Base-by-base conservation (phyloP, 2,329 filamentous ascomycete genomes). In the Penicillium crustosum region DNA sequence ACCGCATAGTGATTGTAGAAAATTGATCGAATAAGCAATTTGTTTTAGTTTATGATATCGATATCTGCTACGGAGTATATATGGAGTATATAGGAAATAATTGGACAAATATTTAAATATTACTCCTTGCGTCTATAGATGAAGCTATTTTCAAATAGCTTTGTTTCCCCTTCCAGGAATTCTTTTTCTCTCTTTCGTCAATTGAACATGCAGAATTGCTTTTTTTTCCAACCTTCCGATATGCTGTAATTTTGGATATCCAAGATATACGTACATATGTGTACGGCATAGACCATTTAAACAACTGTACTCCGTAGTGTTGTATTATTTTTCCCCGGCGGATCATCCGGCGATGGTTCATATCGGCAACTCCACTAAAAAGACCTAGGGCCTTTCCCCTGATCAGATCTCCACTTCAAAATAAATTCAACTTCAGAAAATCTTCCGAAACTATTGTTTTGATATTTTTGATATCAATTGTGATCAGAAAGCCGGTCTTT, bases 1-100 rank as follows among this genome's bases (percentile, higher is more conserved):
- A 66, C 53, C 52, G 23, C 57, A 64, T 61, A 21, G 58, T 64
- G 61, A 62, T 52, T 5, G 41, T 27, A 54, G 36, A 33, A 33
- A 31, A 39, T 35, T 10, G 39, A 51, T n/a, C 23, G 6, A 43
- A 56, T 17, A 6, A 33, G 39, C 38, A 42, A 21, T 51, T 51
- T 51, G 38, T 39, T 48, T 55, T 33, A 19, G 3, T 48, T 27
- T 35, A 10, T 21, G 21, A 5, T 25, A 25, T 48, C 19, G 7
- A 25, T 36, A 42, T 35, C 19, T 29, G 10, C n/a, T 45, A 29
- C 17, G 15, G 31, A 25, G 15, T 12, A 7, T 25, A 41, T 33
- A 31, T 10, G 8, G 29, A 23, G 15, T 12, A 10, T 19, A 41
- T 33, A 19, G 17, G 27, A 33, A 56, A 56, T 56, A 39, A 56